phyloP scores from a whole-genome alignment of 805 yeast genomes.

The Candida khao-thaluensis region DNA sequence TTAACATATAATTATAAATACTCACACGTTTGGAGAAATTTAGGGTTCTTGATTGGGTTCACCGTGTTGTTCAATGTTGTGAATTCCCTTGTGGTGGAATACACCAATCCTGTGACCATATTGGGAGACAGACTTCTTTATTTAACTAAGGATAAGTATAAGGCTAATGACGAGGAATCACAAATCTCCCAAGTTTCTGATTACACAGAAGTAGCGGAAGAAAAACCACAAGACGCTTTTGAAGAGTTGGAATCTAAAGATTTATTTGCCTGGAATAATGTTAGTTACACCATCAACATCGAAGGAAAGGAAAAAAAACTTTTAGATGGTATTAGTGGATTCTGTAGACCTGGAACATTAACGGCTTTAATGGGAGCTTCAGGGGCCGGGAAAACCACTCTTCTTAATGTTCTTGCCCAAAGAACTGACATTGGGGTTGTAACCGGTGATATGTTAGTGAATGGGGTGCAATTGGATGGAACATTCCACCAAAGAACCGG shows the following conservation, averaged over 20 bases:
- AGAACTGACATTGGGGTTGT: slow-evolving; percentile 27
- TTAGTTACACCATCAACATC: slow-evolving; percentile 33
- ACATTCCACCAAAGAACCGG: slow-evolving; percentile 65
- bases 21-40: slow-evolving; percentile 73
- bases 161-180: slow-evolving; percentile 14
- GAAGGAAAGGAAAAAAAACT: slow-evolving; percentile 34
- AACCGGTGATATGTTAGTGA: slow-evolving; percentile 26
- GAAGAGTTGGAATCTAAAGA: slow-evolving; percentile 31
- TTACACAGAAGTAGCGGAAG: too few relatives aligned
- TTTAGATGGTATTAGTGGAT: slow-evolving; percentile 50
- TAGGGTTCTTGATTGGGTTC: slow-evolving; percentile 61
- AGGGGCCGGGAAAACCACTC: slow-evolving; percentile 41
- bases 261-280: slow-evolving; percentile 39
- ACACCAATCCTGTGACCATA: slow-evolving; percentile 22
- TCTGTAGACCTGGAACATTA: slow-evolving; percentile 74
- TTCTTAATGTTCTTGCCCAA: slow-evolving; percentile 46
- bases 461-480: slow-evolving; percentile 23
- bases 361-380: slow-evolving; percentile 50
- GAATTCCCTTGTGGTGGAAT: slow-evolving; percentile 16
- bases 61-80: slow-evolving; percentile 36
- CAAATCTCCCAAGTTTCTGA: too few relatives aligned
- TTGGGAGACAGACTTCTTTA: slow-evolving; percentile 30
- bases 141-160: slow-evolving; percentile 21
- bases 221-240: neutral
- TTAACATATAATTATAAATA: slow-evolving; percentile 50